Conservation (phyloP, 768 basidiomycete genomes). For the Filobasidium wieringae region DNA sequence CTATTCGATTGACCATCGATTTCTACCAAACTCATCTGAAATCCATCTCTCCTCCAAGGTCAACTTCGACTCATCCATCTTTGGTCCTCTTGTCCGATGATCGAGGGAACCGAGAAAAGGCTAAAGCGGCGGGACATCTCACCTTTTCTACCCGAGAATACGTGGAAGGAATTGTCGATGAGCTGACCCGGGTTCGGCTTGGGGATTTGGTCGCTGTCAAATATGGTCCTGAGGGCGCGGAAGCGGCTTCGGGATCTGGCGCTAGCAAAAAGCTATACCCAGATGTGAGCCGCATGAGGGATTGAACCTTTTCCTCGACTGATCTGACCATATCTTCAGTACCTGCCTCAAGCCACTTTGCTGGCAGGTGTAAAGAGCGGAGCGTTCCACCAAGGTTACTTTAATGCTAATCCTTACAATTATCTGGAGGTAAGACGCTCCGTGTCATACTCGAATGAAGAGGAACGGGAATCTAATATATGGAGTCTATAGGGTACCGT, state of each 20-base stretch:
- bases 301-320: neutral
- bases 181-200: conserved; percentile 49
- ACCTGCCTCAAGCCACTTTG: conserved; percentile 59
- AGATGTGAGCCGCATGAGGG: conserved; percentile 46
- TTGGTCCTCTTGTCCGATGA: conserved; percentile 85
- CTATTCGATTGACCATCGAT: conserved; percentile 70
- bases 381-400: conserved; percentile 78
- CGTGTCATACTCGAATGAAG: neutral
- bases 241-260: conserved; percentile 41
- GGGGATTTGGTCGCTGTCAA: conserved; percentile 61
- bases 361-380: conserved; percentile 75
- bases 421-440: conserved; percentile 62
- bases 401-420: conserved; percentile 90
- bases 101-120: conserved; percentile 65
- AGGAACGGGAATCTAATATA: neutral
- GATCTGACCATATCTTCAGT: conserved; percentile 44
- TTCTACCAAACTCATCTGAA: conserved; percentile 74
- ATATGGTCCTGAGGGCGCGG: conserved; percentile 42
- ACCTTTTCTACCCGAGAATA: conserved; percentile 56
- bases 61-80: conserved; percentile 42
- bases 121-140: conserved; percentile 47
- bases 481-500: conserved; percentile 56
- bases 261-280: conserved; percentile 45
- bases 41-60: conserved; percentile 8
- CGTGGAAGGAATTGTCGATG: conserved; percentile 55